Conservation (phyloP, 2,329 filamentous ascomycete genomes). For the Xylariales sp. region DNA sequence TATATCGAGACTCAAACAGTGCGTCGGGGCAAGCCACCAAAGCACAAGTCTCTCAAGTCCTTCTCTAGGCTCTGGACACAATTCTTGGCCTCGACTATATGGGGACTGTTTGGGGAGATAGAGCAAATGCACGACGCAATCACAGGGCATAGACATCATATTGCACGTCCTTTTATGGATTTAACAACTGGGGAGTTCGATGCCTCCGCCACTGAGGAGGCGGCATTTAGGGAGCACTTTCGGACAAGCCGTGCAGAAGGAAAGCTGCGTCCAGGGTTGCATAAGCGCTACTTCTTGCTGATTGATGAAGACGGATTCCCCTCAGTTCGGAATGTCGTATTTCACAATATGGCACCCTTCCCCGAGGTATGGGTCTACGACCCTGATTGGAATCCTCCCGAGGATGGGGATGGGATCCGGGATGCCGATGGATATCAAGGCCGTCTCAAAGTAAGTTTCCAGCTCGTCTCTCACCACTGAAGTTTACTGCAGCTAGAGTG, state of each 20-base stretch:
- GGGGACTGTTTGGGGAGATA: not conserved
- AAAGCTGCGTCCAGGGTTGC: not conserved
- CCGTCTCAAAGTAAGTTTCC: constrained; percentile 4
- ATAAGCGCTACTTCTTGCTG: constrained; percentile 1
- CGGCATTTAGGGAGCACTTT: not conserved
- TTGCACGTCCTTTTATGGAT: not conserved
- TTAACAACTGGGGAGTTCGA: not conserved
- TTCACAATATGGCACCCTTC: not conserved
- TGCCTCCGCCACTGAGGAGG: not conserved
- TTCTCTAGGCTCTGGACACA: not conserved
- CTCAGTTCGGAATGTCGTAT: not conserved
- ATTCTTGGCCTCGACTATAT: not conserved
- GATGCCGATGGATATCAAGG: constrained; percentile 3
- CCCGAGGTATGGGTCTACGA: constrained; percentile 3
- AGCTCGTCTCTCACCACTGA: no score
- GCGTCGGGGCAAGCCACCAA: no score
- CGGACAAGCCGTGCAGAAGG: not conserved
- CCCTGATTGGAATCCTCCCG: not conserved
- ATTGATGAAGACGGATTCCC: not conserved
- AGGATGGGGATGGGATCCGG: not conserved
- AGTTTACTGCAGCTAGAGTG: no score
- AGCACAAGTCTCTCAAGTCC: not conserved
- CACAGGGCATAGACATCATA: not conserved
- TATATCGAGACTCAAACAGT: no score
- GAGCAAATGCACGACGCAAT: not conserved